Percentiles rank a stretch among this genome's conserved stretches.
These are phyloP conservation scores for Wickerhamomyces sp. DNA, from an alignment of 1,139 yeast genomes.

Conservation along the genomic window DNA sequence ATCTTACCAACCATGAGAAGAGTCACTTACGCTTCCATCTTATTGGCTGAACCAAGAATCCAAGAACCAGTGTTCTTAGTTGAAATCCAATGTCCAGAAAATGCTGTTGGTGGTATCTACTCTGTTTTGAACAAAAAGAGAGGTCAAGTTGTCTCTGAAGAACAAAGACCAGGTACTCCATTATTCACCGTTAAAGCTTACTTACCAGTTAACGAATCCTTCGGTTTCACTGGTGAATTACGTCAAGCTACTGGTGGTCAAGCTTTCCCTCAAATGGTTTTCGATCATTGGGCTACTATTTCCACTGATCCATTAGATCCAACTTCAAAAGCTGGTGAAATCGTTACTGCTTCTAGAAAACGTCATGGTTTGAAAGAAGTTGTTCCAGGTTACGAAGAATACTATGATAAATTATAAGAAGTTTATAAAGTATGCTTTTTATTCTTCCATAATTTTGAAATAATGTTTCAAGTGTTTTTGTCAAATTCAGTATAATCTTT, in stretches of 20 bases:
- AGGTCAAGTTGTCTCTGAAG: constrained; percentile 99
- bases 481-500: constrained; percentile 1
- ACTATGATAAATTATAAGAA: constrained; percentile 92
- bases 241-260: constrained; percentile 99
- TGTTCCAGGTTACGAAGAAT: constrained; percentile 99
- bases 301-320: constrained; percentile 92
- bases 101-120: constrained; percentile 99
- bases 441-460: not conserved
- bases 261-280: constrained; percentile 99
- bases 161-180: constrained; percentile 99
- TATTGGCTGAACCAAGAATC: constrained; percentile 97
- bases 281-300: constrained; percentile 96
- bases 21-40: constrained; percentile 97
- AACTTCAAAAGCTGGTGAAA: constrained; percentile 89
- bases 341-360: constrained; percentile 87
- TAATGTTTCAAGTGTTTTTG: not conserved
- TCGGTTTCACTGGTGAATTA: constrained; percentile 99
- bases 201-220: constrained; percentile 99
- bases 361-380: constrained; percentile 96
- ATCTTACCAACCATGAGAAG: constrained; percentile 99
- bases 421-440: not conserved
- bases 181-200: constrained; percentile 98
- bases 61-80: constrained; percentile 99
- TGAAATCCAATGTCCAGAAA: constrained; percentile 99
- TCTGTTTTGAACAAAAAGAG: constrained; percentile 99